phyloP scores from a whole-genome alignment of 768 basidiomycete genomes.

The Saitozyma podzolica region DNA sequence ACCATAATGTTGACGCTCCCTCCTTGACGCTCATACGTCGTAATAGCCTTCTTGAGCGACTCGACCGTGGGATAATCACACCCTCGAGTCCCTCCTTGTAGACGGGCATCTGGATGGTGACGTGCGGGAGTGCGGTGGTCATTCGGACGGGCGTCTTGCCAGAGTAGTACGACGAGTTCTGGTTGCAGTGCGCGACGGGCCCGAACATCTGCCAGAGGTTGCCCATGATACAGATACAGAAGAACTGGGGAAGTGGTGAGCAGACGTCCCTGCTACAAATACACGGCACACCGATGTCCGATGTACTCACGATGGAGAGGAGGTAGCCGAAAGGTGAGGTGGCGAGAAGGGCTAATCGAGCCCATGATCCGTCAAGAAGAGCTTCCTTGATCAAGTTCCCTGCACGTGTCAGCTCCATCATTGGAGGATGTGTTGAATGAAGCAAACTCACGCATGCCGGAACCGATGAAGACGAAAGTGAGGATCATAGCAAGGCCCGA shows the following conservation, averaged over 20 bases:
- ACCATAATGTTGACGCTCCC: constrained; percentile 72
- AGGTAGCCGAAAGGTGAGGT: constrained; percentile 63
- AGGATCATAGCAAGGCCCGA: constrained; percentile 48
- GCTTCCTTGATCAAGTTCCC: constrained; percentile 69
- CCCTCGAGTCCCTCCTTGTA: constrained; percentile 66
- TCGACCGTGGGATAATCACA: constrained; percentile 61
- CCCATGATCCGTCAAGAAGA: constrained; percentile 65
- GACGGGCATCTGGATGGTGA: constrained; percentile 73
- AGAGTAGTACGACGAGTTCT: constrained; percentile 50
- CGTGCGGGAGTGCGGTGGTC: constrained; percentile 38
- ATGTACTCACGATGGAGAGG: constrained; percentile 54
- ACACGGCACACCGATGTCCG: neutral
- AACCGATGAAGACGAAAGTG: constrained; percentile 44
- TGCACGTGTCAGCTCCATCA: constrained; percentile 34
- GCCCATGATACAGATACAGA: constrained; percentile 45
- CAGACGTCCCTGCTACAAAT: too few relatives aligned
- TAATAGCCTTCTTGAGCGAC: constrained; percentile 81
- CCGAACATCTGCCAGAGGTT: constrained; percentile 52
- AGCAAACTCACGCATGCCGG: constrained; percentile 50
- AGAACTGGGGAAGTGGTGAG: constrained; percentile 31
- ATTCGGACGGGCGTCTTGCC: constrained; percentile 41
- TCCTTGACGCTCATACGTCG: constrained; percentile 79
- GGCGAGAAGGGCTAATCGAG: constrained; percentile 66
- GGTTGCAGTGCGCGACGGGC: constrained; percentile 49
- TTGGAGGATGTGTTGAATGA: neutral